Percentiles rank a stretch among this genome's conserved stretches.
Evolutionary conservation across 306 rosid genomes (phyloP).

Genomic region (Medicago lupulina): DNA sequence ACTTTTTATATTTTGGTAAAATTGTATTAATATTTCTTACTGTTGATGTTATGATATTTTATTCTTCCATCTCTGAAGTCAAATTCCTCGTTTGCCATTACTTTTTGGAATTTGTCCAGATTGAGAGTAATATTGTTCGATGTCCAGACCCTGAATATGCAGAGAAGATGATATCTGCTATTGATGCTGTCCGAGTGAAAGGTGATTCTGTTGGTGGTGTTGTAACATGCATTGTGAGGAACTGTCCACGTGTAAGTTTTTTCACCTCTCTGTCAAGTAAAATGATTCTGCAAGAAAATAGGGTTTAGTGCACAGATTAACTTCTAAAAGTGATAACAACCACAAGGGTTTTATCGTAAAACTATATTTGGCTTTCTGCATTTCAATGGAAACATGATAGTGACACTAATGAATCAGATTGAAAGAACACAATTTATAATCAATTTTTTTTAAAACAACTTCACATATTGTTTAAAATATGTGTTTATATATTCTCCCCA

Average conservation of each 20-base stretch:
- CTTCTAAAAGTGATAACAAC: slow-evolving; percentile 31
- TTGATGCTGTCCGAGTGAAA: slow-evolving; percentile 81
- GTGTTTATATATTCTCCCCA: background rate
- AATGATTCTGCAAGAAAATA: slow-evolving; percentile 31
- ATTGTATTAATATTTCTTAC: background rate
- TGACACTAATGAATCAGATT: slow-evolving; percentile 2
- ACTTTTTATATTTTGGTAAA: background rate
- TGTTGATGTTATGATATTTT: background rate
- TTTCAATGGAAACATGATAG: slow-evolving; percentile 20
- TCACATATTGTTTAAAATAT: background rate
- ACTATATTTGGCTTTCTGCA: slow-evolving; percentile 6
- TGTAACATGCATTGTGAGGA: slow-evolving; percentile 90
- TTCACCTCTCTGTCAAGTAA: slow-evolving; percentile 19
- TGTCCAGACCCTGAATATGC: slow-evolving; percentile 97
- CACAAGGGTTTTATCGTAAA: slow-evolving; percentile 24
- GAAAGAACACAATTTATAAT: background rate
- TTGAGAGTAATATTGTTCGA: slow-evolving; percentile 91
- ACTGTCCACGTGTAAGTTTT: slow-evolving; percentile 78
- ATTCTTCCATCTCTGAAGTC: slow-evolving; percentile 37
- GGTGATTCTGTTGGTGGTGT: slow-evolving; percentile 97
- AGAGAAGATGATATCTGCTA: slow-evolving; percentile 91
- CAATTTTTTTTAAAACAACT: background rate
- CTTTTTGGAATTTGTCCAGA: slow-evolving; percentile 53
- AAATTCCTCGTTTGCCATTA: slow-evolving; percentile 23
- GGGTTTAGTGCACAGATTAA: slow-evolving; percentile 17